Evolutionary conservation across 2,329 filamentous ascomycete genomes (phyloP).

Genomic region (Penicillium polonicum): DNA sequence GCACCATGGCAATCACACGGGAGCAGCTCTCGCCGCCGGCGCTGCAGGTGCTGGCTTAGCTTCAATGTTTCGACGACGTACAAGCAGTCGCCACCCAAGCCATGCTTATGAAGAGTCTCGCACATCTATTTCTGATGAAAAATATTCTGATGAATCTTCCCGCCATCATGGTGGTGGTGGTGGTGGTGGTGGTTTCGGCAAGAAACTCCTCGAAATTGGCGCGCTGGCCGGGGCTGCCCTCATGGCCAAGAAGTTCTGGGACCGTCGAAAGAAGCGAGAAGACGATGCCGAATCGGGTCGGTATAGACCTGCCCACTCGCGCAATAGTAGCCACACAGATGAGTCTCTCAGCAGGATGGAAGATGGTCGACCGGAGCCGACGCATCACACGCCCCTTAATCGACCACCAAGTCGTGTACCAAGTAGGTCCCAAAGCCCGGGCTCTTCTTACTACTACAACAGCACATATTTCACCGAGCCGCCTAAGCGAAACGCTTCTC

Average conservation of each 20-base stretch:
- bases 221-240: conserved; percentile 63
- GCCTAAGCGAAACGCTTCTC: conserved; percentile 46
- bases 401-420: conserved; percentile 35
- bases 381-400: conserved; percentile 32
- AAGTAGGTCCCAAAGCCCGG: conserved; percentile 36
- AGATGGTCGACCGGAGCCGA: conserved; percentile 53
- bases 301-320: conserved; percentile 53
- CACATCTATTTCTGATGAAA: conserved; percentile 64
- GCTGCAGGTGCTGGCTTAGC: conserved; percentile 59
- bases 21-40: conserved; percentile 48
- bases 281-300: conserved; percentile 53
- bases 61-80: conserved; percentile 47
- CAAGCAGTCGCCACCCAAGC: conserved; percentile 46
- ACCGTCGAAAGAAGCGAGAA: conserved; percentile 55
- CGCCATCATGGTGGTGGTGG: conserved; percentile 20
- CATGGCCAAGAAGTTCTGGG: conserved; percentile 59
- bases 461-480: conserved; percentile 44
- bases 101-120: conserved; percentile 49
- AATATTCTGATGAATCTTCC: conserved; percentile 57
- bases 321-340: conserved; percentile 45
- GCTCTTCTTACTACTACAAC: conserved; percentile 40
- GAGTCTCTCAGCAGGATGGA: conserved; percentile 47
- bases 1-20: conserved; percentile 47
- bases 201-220: conserved; percentile 60
- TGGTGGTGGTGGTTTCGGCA: conserved; percentile 56